A percentile compares a stretch with the other conserved stretches of the same genome.
Evolutionary conservation across 2,329 filamentous ascomycete species (phyloP).

Genomic region (Stagonosporopsis rhizophila): DNA sequence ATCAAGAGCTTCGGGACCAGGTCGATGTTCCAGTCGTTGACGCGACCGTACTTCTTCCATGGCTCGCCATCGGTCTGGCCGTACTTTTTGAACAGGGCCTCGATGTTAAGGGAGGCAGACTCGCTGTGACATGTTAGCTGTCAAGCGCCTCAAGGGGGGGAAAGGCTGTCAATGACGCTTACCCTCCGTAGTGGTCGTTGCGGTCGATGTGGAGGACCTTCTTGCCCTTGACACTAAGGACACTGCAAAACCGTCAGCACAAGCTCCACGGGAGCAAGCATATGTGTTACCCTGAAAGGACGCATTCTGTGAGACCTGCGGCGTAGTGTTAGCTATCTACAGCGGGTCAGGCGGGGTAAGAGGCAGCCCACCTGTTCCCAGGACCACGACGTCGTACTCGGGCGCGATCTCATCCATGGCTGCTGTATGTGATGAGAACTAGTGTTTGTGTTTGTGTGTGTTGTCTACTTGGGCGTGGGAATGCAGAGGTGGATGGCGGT

Average conservation of each 20-base stretch:
- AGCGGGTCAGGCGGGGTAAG: conserved; percentile 48
- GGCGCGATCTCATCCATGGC: conserved; percentile 97
- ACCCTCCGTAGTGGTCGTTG: conserved; percentile 99
- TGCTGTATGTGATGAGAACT: conserved; percentile 29
- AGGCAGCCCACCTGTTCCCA: conserved; percentile 83
- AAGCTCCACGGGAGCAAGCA: conserved; percentile 2
- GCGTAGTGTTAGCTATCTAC: conserved; percentile 42
- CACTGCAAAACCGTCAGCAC: conserved; percentile 60
- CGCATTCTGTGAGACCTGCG: conserved; percentile 94
- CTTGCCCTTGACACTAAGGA: conserved; percentile 97
- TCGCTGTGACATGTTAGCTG: conserved; percentile 65
- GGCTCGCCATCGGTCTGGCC: conserved; percentile 87
- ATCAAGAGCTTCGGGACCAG: conserved; percentile 98
- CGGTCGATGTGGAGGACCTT: conserved; percentile 99
- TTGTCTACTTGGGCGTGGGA: conserved; percentile 30
- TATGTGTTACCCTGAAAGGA: conserved; percentile 83
- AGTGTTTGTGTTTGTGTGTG: conserved; percentile 32
- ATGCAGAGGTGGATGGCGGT: conserved; percentile 34
- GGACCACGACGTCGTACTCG: conserved; percentile 98
- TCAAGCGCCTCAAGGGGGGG: conserved; percentile 7
- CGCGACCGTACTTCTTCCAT: conserved; percentile 96
- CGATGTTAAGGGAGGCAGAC: conserved; percentile 95
- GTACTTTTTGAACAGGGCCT: conserved; percentile 93
- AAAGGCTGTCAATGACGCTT: conserved; percentile 52
- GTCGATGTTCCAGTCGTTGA: conserved; percentile 99